Conservation (phyloP, 495 filamentous ascomycete genomes). For the Immersiella caudata region DNA sequence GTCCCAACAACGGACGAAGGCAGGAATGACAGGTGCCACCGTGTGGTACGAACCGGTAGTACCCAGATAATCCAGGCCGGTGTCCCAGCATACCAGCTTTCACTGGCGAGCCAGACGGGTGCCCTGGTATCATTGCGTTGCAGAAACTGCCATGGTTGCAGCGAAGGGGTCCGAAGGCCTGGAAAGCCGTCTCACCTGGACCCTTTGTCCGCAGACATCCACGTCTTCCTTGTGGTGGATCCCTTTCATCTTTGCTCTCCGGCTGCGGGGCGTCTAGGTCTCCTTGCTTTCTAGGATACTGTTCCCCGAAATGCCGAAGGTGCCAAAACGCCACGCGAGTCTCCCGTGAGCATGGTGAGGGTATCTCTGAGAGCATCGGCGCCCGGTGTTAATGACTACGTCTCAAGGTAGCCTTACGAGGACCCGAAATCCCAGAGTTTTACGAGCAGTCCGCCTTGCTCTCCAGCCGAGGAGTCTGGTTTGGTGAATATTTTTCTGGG, state of each 20-base stretch:
- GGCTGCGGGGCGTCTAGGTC: background rate
- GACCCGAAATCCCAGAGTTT: conserved; percentile 59
- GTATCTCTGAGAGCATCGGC: background rate
- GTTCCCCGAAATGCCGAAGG: conserved; percentile 3
- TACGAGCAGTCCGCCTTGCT: conserved; percentile 53
- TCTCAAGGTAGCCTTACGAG: conserved; percentile 9
- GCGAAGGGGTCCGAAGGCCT: background rate
- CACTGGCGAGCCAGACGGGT: background rate
- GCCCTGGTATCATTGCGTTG: background rate
- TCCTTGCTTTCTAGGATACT: background rate
- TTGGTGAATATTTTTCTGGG: conserved; percentile 82
- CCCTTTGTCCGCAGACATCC: background rate
- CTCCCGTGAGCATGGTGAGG: background rate
- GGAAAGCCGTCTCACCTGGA: background rate
- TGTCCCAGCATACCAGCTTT: background rate
- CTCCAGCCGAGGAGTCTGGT: conserved; percentile 46
- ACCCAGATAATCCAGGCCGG: background rate
- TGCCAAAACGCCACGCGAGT: conserved; percentile 6
- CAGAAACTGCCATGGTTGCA: background rate
- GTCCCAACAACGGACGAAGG: background rate
- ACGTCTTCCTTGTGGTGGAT: background rate
- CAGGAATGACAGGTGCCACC: background rate
- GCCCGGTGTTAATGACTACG: background rate
- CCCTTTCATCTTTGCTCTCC: background rate
- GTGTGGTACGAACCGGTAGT: background rate